Evolutionary conservation across 2,329 filamentous ascomycete genomes (phyloP).

Genomic region (Phyllosticta ampelicida): DNA sequence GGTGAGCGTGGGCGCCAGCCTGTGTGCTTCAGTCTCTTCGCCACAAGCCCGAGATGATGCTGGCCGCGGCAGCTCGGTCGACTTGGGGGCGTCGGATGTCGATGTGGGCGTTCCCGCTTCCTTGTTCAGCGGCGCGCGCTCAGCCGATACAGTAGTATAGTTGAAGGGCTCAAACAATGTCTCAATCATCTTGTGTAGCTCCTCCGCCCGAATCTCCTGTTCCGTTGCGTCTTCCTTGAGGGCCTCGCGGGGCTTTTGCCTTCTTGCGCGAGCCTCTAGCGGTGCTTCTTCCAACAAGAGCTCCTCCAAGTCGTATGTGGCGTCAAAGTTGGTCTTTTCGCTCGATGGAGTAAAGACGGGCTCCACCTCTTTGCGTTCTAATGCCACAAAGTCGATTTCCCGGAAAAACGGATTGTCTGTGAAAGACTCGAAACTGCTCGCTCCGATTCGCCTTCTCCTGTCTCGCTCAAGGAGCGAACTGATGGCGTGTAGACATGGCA

Average conservation of each 20-base stretch:
- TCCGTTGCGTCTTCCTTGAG: slow-evolving; percentile 90
- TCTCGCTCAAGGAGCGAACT: slow-evolving; percentile 73
- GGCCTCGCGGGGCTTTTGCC: slow-evolving; percentile 86
- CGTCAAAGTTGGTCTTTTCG: slow-evolving; percentile 98
- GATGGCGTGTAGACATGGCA: slow-evolving; percentile 82
- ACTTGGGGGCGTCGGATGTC: slow-evolving; percentile 17
- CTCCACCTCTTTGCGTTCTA: slow-evolving; percentile 79
- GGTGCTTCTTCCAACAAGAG: slow-evolving; percentile 88
- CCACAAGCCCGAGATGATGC: slow-evolving; percentile 20
- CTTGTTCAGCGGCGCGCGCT: slow-evolving; percentile 41
- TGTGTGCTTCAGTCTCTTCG: slow-evolving; percentile 26
- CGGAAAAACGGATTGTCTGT: slow-evolving; percentile 84
- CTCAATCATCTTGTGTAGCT: slow-evolving; percentile 89
- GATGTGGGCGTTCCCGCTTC: slow-evolving; percentile 23
- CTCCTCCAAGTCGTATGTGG: slow-evolving; percentile 94
- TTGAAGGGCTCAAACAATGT: slow-evolving; percentile 90
- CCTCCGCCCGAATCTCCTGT: slow-evolving; percentile 88
- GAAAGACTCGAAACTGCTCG: slow-evolving; percentile 71
- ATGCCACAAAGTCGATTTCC: slow-evolving; percentile 67
- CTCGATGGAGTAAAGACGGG: slow-evolving; percentile 89
- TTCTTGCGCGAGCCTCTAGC: slow-evolving; percentile 78
- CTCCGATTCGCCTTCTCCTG: slow-evolving; percentile 71
- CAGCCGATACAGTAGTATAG: slow-evolving; percentile 74
- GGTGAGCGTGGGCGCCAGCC: slow-evolving; percentile 24
- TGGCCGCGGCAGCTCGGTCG: slow-evolving; percentile 22